Evolutionary conservation across 495 filamentous ascomycete species (phyloP), one percentile per base, ranked within the genome.

Genomic region (Neurospora sp.): DNA sequence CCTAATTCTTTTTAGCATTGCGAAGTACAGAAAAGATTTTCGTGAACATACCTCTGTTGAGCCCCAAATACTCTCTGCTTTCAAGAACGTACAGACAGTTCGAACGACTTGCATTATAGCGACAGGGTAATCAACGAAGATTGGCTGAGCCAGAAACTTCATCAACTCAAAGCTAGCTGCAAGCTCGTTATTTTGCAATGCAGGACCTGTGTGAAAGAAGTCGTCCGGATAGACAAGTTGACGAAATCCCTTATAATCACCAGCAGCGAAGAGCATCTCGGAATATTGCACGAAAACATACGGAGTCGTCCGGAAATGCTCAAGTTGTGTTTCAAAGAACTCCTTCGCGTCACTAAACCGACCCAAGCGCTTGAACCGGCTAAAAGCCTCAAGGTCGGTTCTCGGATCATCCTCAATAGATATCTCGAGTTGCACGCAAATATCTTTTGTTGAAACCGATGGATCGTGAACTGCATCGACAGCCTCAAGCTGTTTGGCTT

Each of bases 321-420:
- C 69, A 5, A 78, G 73, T 17, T 40, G 68, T 10, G 22, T 20
- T 27, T 27, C 17, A 31, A 73, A 78, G 22, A 73, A 69, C 22
- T 73, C 44, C 37, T 76, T 72, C 10, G 77, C 77, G 2, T 78
- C 70, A 17, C 68, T 70, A 38, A 77, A 74, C 7, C 71, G 74
- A 12, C 77, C 77, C 6, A 78, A 45, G n/a, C 77, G 72, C 53
- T 53, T 71, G 12, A 78, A 73, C 8, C 75, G 74, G n/a, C 72
- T 74, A 38, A 78, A 75, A 1, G 65, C 74, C 27, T 78, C 77
- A 3, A 77, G 44, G 17, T 77, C 75, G 1, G 20, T n/a, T 27
- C 71, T 41, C 61, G 44, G 73, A 40, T 78, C 75, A 16, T 77
- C 76, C 27, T 73, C 70, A 17, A 76, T 40, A 16, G 74, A 71